Evolutionary conservation across 192 early-diverging fungal species (phyloP), one percentile per base, ranked within the genome.

Genomic region (Gigaspora rosea): DNA sequence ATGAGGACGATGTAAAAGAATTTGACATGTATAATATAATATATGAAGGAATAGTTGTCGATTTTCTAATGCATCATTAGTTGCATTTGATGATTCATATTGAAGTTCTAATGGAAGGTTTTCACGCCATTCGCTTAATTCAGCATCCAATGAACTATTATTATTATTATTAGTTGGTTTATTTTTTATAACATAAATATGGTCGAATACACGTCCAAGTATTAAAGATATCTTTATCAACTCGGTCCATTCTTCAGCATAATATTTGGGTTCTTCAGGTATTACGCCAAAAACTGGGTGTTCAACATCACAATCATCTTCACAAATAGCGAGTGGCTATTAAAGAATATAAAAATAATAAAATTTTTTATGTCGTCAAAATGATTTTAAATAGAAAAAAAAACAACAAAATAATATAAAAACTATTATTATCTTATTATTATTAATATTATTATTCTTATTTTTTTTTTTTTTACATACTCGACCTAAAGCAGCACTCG

Each of bases 401-500:
- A 18, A 56, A 15, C 18, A 18, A 15, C 2, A 54, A 16, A 54
- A 54, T 54, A 5, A 16, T 54, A 18, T 12, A 56, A 5, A 56
- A 5, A 18, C 18, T 18, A 56, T 56, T 11, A 56, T 56, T 18
- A 56, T 56, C n/a, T n/a, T 56, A 56, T 18, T 54, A 5, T 16
- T 27, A 27, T 27, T 27, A 27, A 0, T 27, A 27, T 27, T 27
- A 27, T 27, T 27, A 18, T 56, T 18, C 11, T 56, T 11, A 56
- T 56, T 18, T 18, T 56, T 56, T 18, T 18, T 54, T 9, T 16
- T 54, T 16, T 54, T 54, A 56, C 52, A 56, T 56, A 56, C 52
- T 5, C 92, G 88, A 20, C 93, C 93, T 56, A 91, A 87, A 35
- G 83, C 84, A 13, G 90, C 89, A 72, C 89, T 90, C 16, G 84